These are phyloP conservation scores for Capsicum baccatum DNA, from an alignment of 257 asterid genomes.

Conservation along the genomic window DNA sequence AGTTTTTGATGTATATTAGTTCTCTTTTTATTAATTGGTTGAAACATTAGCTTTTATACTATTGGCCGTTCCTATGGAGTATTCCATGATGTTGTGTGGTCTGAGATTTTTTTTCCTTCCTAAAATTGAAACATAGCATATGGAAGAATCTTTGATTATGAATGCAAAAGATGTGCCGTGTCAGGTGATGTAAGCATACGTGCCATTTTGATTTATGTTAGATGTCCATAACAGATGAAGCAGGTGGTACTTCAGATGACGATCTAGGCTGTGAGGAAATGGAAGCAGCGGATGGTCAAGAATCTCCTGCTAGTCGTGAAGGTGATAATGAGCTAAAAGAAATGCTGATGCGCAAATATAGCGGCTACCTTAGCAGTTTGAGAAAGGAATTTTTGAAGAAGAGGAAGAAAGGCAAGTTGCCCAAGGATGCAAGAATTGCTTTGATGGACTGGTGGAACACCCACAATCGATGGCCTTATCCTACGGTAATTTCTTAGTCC, in stretches of 20 bases:
- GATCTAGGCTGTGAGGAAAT: conserved; percentile 47
- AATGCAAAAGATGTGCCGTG: background rate
- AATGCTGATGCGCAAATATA: conserved; percentile 74
- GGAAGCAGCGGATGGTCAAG: conserved; percentile 45
- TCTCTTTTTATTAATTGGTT: background rate
- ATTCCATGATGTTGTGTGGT: background rate
- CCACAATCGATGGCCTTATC: conserved; percentile 91
- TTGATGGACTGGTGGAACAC: conserved; percentile 86
- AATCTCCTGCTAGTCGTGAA: conserved; percentile 34
- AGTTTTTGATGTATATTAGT: background rate
- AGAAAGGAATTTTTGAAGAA: conserved; percentile 73
- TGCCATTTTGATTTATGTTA: background rate
- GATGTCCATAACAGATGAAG: conserved; percentile 48
- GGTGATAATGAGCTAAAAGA: conserved; percentile 58
- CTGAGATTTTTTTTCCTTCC: background rate
- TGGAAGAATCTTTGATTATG: background rate
- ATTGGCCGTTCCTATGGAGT: background rate
- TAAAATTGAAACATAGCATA: background rate
- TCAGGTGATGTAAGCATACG: background rate
- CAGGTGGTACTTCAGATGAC: conserved; percentile 52
- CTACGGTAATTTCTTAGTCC: conserved; percentile 61
- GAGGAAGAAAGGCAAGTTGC: conserved; percentile 71
- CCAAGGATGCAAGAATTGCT: conserved; percentile 61
- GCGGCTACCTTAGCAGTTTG: conserved; percentile 71
- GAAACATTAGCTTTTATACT: background rate